A percentile compares a stretch with the other conserved stretches of the same genome.
phyloP scores from a whole-genome alignment of 768 basidiomycete species.

The Amanita brunnescens region DNA sequence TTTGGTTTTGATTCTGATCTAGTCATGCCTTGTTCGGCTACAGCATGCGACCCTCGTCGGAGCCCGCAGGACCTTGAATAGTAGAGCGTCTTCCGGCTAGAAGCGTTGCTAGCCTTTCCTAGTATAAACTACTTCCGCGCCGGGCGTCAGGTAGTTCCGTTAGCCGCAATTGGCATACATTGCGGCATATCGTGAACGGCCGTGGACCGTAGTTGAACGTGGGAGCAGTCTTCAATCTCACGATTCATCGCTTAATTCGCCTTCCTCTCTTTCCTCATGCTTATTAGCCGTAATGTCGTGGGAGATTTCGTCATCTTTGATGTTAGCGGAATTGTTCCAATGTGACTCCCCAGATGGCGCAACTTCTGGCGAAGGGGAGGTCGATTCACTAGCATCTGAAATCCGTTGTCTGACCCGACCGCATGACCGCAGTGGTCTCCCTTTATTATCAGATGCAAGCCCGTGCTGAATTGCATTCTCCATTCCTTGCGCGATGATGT shows the following conservation, averaged over 20 bases:
- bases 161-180: too few relatives aligned
- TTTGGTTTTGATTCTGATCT: too few relatives aligned
- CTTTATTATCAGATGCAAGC: slow-evolving; percentile 25
- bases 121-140: too few relatives aligned
- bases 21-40: too few relatives aligned
- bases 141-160: too few relatives aligned
- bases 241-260: background rate
- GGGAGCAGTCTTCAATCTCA: too few relatives aligned
- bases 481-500: slow-evolving; percentile 33
- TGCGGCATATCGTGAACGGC: too few relatives aligned
- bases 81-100: too few relatives aligned
- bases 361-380: slow-evolving; percentile 15
- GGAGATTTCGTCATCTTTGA: background rate
- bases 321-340: background rate
- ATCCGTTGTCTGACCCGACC: slow-evolving; percentile 32
- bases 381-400: slow-evolving; percentile 46
- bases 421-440: slow-evolving; percentile 41
- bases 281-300: background rate
- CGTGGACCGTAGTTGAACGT: too few relatives aligned
- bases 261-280: background rate
- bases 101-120: too few relatives aligned
- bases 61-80: too few relatives aligned
- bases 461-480: slow-evolving; percentile 14
- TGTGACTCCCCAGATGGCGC: slow-evolving; percentile 6
- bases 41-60: too few relatives aligned